Evolutionary conservation across 352 stramenopile species (phyloP), one percentile per base, ranked within the genome.

Genomic region (Pythium apleroticum): DNA sequence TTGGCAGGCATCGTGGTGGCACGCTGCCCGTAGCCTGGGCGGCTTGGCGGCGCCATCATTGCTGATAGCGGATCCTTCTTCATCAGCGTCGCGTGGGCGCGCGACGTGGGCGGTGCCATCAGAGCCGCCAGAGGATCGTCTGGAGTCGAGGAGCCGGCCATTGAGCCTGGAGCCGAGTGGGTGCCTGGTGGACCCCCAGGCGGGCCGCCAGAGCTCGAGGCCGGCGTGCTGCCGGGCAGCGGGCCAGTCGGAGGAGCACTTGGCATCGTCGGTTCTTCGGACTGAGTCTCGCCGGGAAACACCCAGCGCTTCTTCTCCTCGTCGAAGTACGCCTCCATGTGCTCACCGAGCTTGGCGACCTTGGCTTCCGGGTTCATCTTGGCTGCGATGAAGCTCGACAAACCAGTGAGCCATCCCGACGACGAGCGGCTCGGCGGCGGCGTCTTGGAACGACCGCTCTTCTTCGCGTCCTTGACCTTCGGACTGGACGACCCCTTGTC

Each of bases 311-410:
- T 93, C 45, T 82, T 78, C 30, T 90, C 71, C 61, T 96, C 73
- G 63, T 91, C 84, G 52, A 78, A 96, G 60, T 93, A 93, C 10
- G 84, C 86, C 45, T 91, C 78, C 84, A 91, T 87, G 11, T 93
- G 73, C 64, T 84, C 73, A 2, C 83, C 81, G 15, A 95, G 73
- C 55, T 95, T 86, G 46, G 79, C 88, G 3, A 91, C 80, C 72
- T 92, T 96, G 20, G 70, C 86, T 24, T 96, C 88, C 1, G 88
- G 84, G 66, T 96, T 90, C 74, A 92, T 89, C 66, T 90, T 94
- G 10, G 74, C 81, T 12, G 67, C 74, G 33, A 96, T 79, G 49
- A 88, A 90, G 19, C 78, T 86, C 31, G 83, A 88, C 43, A 90
- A 43, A 12, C 72, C 74, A 9, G 81, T 83, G 25, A 91, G 52